These are phyloP conservation scores for Acrocalymma vagum DNA, from an alignment of 2,329 filamentous ascomycete genomes.

Conservation along the genomic window DNA sequence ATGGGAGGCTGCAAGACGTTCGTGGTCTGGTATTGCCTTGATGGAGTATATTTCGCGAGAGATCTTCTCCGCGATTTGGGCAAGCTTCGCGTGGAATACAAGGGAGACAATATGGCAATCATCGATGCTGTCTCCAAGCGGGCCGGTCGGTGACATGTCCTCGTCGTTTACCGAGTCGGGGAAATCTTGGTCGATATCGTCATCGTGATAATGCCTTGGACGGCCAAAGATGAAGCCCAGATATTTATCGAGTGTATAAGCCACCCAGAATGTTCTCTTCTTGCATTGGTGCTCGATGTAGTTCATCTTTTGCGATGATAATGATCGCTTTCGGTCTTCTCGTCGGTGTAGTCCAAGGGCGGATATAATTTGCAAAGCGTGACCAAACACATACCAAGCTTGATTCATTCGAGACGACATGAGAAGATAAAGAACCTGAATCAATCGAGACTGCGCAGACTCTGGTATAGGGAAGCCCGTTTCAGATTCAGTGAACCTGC, in stretches of 20 bases:
- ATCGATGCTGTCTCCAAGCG: constrained; percentile 24
- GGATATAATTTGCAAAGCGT: constrained; percentile 60
- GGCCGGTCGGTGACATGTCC: constrained; percentile 59
- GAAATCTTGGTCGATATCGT: constrained; percentile 69
- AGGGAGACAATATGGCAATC: constrained; percentile 62
- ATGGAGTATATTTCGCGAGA: constrained; percentile 43
- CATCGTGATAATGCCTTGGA: constrained; percentile 67
- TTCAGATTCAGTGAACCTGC: constrained; percentile 53
- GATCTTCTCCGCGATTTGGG: constrained; percentile 40
- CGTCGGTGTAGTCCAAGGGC: constrained; percentile 53
- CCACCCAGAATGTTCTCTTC: constrained; percentile 68
- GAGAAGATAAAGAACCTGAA: constrained; percentile 66
- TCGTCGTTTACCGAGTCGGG: constrained; percentile 66
- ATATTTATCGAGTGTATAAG: constrained; percentile 69
- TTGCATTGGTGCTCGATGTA: constrained; percentile 61
- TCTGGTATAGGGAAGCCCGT: constrained; percentile 62
- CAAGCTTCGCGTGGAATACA: constrained; percentile 56
- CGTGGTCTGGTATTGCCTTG: constrained; percentile 40
- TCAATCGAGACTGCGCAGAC: constrained; percentile 63
- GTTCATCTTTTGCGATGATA: constrained; percentile 32
- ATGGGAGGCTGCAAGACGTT: constrained; percentile 50
- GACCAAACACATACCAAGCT: constrained; percentile 68
- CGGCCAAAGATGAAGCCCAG: constrained; percentile 67
- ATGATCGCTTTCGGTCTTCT: constrained; percentile 37
- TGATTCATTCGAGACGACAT: constrained; percentile 66